A percentile compares a stretch with the other conserved stretches of the same genome.
phyloP scores from a whole-genome alignment of 352 stramenopile species.

The Pythium chondricola region DNA sequence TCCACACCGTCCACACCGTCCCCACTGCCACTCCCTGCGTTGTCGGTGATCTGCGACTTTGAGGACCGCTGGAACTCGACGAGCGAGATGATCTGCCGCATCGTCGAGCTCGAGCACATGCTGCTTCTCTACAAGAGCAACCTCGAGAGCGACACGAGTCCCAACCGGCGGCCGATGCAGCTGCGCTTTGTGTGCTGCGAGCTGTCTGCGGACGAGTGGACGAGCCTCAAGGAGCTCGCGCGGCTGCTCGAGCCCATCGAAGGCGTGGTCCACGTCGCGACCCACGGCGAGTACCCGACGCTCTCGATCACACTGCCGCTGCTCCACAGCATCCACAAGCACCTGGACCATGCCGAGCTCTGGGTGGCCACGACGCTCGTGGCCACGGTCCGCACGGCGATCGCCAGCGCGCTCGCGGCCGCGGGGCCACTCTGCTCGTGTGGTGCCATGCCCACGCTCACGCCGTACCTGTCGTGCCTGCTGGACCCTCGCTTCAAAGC shows the following conservation, averaged over 20 bases:
- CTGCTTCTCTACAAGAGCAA: constrained; percentile 68
- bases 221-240: constrained; percentile 61
- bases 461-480: constrained; percentile 60
- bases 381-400: constrained; percentile 50
- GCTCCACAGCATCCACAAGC: constrained; percentile 66
- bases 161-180: constrained; percentile 65
- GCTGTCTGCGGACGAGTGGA: constrained; percentile 59
- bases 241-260: constrained; percentile 60
- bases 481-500: constrained; percentile 73
- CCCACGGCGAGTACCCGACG: constrained; percentile 53
- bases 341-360: constrained; percentile 47
- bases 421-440: constrained; percentile 44
- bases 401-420: constrained; percentile 33
- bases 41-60: constrained; percentile 77
- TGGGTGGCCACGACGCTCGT: constrained; percentile 64
- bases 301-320: constrained; percentile 67
- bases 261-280: constrained; percentile 51
- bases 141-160: constrained; percentile 67
- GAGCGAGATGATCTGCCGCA: constrained; percentile 72
- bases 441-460: constrained; percentile 27
- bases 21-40: constrained; percentile 15
- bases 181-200: constrained; percentile 74
- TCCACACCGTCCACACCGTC: background rate
- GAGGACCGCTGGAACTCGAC: constrained; percentile 75
- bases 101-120: constrained; percentile 72